Evolutionary conservation across 1,284 basidiomycete species (phyloP).

Genomic region (Cutaneotrichosporon sp.): DNA sequence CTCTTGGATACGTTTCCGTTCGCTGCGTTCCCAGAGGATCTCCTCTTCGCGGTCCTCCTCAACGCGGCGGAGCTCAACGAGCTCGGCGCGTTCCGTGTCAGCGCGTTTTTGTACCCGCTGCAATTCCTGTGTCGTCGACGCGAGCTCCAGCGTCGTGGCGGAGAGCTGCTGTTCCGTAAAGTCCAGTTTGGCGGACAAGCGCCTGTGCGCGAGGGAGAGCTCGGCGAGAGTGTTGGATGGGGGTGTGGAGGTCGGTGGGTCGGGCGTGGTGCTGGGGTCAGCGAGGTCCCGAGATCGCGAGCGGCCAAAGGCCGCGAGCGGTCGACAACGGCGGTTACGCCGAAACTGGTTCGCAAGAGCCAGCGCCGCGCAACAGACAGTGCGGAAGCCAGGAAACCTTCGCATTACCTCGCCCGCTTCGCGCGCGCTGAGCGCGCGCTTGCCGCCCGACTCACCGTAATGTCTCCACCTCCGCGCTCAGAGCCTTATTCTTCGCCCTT

Average conservation of each 20-base stretch:
- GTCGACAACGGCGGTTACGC: background rate
- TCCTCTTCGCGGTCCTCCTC: slow-evolving; percentile 63
- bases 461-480: slow-evolving; percentile 34
- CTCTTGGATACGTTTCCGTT: slow-evolving; percentile 40
- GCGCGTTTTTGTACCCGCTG: slow-evolving; percentile 59
- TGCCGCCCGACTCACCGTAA: slow-evolving; percentile 32
- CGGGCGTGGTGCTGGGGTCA: slow-evolving; percentile 24
- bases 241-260: slow-evolving; percentile 27
- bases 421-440: background rate
- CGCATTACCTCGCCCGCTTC: too few relatives aligned
- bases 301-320: background rate
- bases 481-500: slow-evolving; percentile 36
- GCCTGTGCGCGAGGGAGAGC: slow-evolving; percentile 46
- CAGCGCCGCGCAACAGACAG: too few relatives aligned
- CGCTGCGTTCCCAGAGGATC: slow-evolving; percentile 37
- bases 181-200: slow-evolving; percentile 45
- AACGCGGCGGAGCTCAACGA: slow-evolving; percentile 32
- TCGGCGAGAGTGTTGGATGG: slow-evolving; percentile 41
- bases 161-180: slow-evolving; percentile 35
- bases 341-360: too few relatives aligned
- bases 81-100: slow-evolving; percentile 30
- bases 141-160: slow-evolving; percentile 43
- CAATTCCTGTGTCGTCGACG: slow-evolving; percentile 54
- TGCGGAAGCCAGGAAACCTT: too few relatives aligned
- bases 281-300: background rate